Base-by-base conservation (phyloP, 1,139 yeast species). In the Yamadazyma friedrichii region DNA sequence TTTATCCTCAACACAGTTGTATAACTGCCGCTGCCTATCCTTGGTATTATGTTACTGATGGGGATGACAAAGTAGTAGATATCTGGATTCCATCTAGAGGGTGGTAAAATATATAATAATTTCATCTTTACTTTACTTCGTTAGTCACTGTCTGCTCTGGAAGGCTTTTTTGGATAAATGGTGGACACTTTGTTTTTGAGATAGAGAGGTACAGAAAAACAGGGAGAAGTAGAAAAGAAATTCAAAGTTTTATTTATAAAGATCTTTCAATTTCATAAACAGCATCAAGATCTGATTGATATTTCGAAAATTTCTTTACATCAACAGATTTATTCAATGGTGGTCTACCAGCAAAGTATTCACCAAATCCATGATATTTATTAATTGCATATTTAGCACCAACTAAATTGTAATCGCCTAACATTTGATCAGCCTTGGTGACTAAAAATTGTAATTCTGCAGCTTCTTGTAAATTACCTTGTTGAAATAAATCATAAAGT, bases 1-100 rank as follows among this genome's bases (percentile, higher is more conserved):
- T 86, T 31, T 53, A 78, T 24, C 91, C 93, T 1, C 93, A 86
- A 54, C 94, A 86, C 56, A 68, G 82, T 10, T 86, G 95, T 58
- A 85, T 86, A 43, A 76, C 87, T 1, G 85, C 87, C 35, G 82
- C 83, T 5, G 67, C 80, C 13, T 82, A 71, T 56, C 79, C 80
- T 3, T 80, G 77, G 67, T 83, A 70, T 59, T 83, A 64, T 56
- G 64, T 81, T 1, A 68, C 79, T 16, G 80, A 80, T 33, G 74
- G 68, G 9, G 65, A 61, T 2, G 75, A 71, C 15, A 61, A 54
- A 4, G 81, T 84, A 2, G 71, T 65, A 1, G 94, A 86, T 54
- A 66, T 85, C 11, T 84, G 93, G 89, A 69, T 78, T 31, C 88
- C 94, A 12, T 78, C 78, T 61, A 74, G 82, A 56, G 86, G 85